Evolutionary conservation across 2,329 filamentous ascomycete species (phyloP), one percentile per base, ranked within the genome.

Genomic region (Fonsecaea pugnacius): DNA sequence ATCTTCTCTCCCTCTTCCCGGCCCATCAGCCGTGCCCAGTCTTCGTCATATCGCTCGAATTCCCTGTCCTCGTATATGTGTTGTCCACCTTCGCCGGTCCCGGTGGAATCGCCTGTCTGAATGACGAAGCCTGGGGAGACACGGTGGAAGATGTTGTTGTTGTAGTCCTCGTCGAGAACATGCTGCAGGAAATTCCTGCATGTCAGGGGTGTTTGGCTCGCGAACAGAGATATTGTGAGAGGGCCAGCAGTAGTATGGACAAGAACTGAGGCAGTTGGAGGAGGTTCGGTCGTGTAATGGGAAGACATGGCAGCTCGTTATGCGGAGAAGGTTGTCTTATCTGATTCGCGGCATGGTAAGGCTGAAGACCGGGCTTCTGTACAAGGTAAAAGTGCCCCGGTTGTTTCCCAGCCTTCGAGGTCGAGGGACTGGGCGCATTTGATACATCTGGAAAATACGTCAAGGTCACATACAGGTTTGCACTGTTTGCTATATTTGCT

Each of bases 131-230:
- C 91, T 0, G 93, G 91, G 0, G 96, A 89, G 5, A 98, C 83
- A 27, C 95, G 91, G 79, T 99, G 95, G 79, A 99, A 99, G 67
- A 95, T 89, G 0, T 93, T 97, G 74, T 89, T 88, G 72, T 92
- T 89, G 81, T 98, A 99, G 82, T 98, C 98, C 71, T 92, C 92
- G 75, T 99, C 93, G 70, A 97, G 85, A 75, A 91, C 95, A 73
- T 93, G 89, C 77, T 99, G 95, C 40, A 99, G 85, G 78, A 99
- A 99, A 80, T 97, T 98, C 71, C 94, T 92, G 74, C 89, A 92
- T 30, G 95, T 90, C 67, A 97, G 83, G 8, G 95, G 95, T 0
- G 91, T 90, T 78, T 99, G 95, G 75, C 95, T 95, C 18, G 93
- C 93, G 82, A 96, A 99, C 63, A 99, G 88, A 77, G 96, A 92